Conservation (phyloP, 179 eudicot species). For the Actinidia arguta region DNA sequence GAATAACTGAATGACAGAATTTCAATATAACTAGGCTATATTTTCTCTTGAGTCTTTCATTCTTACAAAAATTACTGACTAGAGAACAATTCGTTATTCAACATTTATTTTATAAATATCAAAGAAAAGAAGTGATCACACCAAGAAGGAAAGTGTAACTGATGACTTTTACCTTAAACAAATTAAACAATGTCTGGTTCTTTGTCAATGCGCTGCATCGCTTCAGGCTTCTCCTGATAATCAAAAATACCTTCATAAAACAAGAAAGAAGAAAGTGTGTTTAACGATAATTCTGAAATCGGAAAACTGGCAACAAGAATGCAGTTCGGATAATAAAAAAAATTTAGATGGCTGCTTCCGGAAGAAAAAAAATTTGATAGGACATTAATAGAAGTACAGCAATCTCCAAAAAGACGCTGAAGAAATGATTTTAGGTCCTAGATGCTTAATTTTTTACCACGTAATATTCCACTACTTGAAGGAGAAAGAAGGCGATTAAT, state of each 20-base stretch:
- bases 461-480: background rate
- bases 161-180: conserved; percentile 69
- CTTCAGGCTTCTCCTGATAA: conserved; percentile 92
- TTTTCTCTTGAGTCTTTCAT: background rate
- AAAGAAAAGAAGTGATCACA: background rate
- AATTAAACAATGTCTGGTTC: conserved; percentile 85
- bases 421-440: background rate
- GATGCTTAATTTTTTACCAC: background rate
- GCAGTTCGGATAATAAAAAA: background rate
- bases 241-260: conserved; percentile 77
- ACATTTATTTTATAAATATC: background rate
- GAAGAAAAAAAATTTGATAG: background rate
- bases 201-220: conserved; percentile 97
- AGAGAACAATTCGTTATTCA: background rate
- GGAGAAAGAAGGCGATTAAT: too few species aligned
- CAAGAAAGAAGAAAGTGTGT: conserved; percentile 21
- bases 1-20: background rate
- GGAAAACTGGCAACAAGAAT: conserved; percentile 5
- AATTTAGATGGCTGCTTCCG: conserved; percentile 10
- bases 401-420: background rate
- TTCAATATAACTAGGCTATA: background rate
- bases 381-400: background rate
- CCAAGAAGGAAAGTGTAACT: background rate
- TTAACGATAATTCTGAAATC: background rate
- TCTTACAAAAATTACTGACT: background rate